Base-by-base conservation (phyloP, 208 protist genomes). In the Trypanosoma theileri region DNA sequence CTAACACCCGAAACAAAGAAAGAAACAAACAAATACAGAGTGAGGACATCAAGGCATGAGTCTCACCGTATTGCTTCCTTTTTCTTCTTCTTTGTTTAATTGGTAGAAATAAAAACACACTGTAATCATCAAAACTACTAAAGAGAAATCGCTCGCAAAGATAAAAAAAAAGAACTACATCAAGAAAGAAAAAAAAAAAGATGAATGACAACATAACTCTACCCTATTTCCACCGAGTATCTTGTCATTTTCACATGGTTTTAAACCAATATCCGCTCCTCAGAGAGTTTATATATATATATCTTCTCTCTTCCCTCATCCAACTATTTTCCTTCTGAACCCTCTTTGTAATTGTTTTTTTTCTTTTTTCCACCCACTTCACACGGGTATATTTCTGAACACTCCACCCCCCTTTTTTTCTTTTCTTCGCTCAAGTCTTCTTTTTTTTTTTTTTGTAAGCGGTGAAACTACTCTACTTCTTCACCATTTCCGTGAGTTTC, bases 401-500 rank as follows among this genome's bases (percentile, higher is more conserved):
- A 44, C 26, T 13, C 17, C 14, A 21, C 42, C 28, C 31, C 28
- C 17, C 28, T 44, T 17, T 44, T 21, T n/a, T 44, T 42, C 11
- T 48, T 48, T 11, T 24, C 24, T 51, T 52, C 31, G 21, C 63
- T 31, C 40, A 7, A n/a, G 58, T 54, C 17, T 22, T 46, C 42
- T 56, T 35, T 24, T 50, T 53, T 57, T 22, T 41, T 59, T 51
- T 42, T 44, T 41, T 12, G 45, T 44, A n/a, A 35, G 28, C 28
- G 28, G 28, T 35, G 28, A 35, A 35, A 35, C 28, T 81, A 35
- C 26, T 55, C 54, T 40, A 66, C n/a, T 79, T 85, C 73, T 88
- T 88, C 41, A 94, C 80, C 83, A 86, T 86, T 62, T 95, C 77
- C 13, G 85, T 96, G 45, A 99, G 75, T 64, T 96, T 92, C 8